Conservation (phyloP, 2,329 filamentous ascomycete species). For the Verticillium longisporum region DNA sequence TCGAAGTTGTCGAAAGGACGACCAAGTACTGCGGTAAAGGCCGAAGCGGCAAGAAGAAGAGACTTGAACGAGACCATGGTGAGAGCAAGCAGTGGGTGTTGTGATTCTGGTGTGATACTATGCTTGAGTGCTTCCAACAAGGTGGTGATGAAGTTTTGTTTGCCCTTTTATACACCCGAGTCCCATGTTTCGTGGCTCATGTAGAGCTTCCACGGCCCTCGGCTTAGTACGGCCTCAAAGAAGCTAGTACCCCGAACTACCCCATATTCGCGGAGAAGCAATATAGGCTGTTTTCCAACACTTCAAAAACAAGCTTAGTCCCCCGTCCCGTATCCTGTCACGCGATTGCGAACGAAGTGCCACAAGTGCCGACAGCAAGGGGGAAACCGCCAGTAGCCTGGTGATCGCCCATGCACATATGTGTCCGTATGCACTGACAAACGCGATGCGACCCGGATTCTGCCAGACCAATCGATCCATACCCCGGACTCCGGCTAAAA, state of each 20-base stretch:
- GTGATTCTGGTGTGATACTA: background rate
- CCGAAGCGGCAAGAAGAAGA: constrained; percentile 2
- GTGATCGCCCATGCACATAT: background rate
- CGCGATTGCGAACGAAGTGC: background rate
- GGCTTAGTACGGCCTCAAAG: background rate
- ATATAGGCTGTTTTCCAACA: background rate
- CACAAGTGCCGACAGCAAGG: background rate
- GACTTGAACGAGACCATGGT: constrained; percentile 1
- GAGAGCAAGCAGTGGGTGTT: background rate
- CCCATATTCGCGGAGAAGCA: background rate
- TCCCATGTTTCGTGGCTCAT: background rate
- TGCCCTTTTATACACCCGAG: background rate
- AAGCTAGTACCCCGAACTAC: background rate
- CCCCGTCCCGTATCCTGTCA: background rate
- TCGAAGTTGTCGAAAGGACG: constrained; percentile 21
- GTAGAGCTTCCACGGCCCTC: too few relatives aligned
- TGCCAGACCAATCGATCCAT: background rate
- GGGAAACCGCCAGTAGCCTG: background rate
- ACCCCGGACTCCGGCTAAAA: background rate
- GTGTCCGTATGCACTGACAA: background rate
- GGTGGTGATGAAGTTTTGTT: too few relatives aligned
- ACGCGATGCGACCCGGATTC: background rate
- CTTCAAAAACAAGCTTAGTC: background rate
- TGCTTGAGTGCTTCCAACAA: too few relatives aligned
- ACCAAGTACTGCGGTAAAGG: constrained; percentile 15